A percentile compares a stretch with the other conserved stretches of the same genome.
Conservation (phyloP, 1,139 yeast genomes). For the Suhomyces maxii region DNA sequence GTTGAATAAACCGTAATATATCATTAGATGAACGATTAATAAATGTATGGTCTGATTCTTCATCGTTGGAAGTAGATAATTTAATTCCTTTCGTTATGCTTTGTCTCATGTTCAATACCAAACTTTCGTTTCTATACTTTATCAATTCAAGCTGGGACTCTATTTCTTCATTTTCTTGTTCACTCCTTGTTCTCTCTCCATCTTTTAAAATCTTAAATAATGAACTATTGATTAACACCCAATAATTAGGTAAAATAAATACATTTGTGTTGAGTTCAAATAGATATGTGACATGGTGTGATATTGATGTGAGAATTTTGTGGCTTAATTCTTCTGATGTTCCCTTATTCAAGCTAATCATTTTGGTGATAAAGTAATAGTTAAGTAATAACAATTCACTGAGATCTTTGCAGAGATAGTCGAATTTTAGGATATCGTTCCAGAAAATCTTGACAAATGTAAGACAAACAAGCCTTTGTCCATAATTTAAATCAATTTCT, state of each 20-base stretch:
- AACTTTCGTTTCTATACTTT: constrained; percentile 71
- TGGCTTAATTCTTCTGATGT: constrained; percentile 18
- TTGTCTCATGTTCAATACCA: constrained; percentile 50
- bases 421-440: constrained; percentile 58
- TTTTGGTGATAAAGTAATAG: constrained; percentile 36
- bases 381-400: constrained; percentile 54
- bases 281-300: constrained; percentile 43
- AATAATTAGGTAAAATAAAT: constrained; percentile 73
- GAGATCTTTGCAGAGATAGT: constrained; percentile 59
- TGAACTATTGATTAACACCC: constrained; percentile 60
- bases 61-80: background rate
- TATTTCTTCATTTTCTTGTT: constrained; percentile 31
- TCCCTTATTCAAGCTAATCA: constrained; percentile 1
- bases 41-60: constrained; percentile 13
- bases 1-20: constrained; percentile 31
- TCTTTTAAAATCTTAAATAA: constrained; percentile 33
- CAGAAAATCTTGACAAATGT: constrained; percentile 68
- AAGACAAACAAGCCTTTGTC: constrained; percentile 44
- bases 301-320: constrained; percentile 26
- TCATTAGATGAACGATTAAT: constrained; percentile 37
- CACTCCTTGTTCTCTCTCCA: constrained; percentile 26
- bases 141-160: constrained; percentile 58
- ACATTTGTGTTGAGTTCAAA: constrained; percentile 65
- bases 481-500: constrained; percentile 32
- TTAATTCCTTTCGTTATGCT: constrained; percentile 1